Base-by-base conservation (phyloP, 176 grass and related monocot species). In the Typha latifolia region DNA sequence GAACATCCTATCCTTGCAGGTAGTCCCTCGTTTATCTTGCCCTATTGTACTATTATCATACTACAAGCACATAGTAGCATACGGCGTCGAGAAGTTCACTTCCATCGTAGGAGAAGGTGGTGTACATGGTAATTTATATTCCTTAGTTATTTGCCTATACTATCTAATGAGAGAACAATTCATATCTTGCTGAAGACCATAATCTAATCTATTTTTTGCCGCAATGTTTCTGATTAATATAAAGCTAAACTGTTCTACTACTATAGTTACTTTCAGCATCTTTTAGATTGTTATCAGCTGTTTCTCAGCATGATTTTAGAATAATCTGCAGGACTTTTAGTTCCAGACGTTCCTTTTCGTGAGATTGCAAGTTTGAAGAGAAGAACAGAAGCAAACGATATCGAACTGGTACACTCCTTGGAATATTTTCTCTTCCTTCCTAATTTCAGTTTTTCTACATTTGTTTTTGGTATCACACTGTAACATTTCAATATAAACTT, bases 21-120 rank as follows among this genome's bases (percentile, higher is more conserved):
- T 75, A 19, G 50, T 75, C 7, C 73, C 73, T 27, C 73, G 67
- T 15, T 66, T 75, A 19, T 75, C 73, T 57, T 75, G 63, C 12
- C 73, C 73, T 12, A 5, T 75, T 56, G 63, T 47, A 7, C 50
- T 75, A 5, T 75, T 75, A 19, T 47, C 73, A 32, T 75, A 75
- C 66, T 67, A 57, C 27, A 75, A 66, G 47, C 63, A 26, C 0
- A 48, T 75, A 15, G 1, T 29, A 2, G 14, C 0, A n/a, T 13
- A 16, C 32, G 32, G 3, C 0, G 18, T 21, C 13, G 51, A 75
- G 3, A n/a, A 20, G 27, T 67, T 67, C 49, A 27, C 56, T 12
- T 67, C 73, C 47, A 19, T 50, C 10, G 1, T 75, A 47, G 20
- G 57, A 59, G 63, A 67, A 24, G 49, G 18, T 19, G 73, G 73